A percentile compares a stretch with the other conserved stretches of the same genome.
These are phyloP conservation scores for Cyberlindnera subsufficiens DNA, from an alignment of 805 yeast genomes.

Conservation along the genomic window DNA sequence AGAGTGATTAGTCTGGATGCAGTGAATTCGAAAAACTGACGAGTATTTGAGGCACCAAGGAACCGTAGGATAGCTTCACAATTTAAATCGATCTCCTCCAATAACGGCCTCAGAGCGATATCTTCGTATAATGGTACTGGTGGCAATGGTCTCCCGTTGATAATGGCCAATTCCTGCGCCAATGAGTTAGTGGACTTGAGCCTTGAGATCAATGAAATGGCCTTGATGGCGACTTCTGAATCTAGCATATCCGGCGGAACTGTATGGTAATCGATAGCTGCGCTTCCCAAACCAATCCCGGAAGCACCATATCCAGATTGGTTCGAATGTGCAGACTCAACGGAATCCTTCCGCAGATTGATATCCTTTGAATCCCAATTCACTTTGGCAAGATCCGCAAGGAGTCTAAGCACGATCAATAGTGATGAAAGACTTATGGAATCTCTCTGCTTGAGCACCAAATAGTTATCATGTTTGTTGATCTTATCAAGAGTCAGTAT, in stretches of 20 bases:
- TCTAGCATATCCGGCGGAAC: slow-evolving; percentile 27
- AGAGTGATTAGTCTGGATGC: slow-evolving; percentile 24
- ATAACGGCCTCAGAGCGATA: slow-evolving; percentile 16
- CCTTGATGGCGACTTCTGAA: slow-evolving; percentile 21
- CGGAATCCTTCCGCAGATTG: slow-evolving; percentile 15
- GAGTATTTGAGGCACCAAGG: slow-evolving; percentile 46
- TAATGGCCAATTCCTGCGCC: slow-evolving; percentile 26
- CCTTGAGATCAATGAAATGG: slow-evolving; percentile 25
- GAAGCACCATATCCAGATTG: slow-evolving; percentile 17
- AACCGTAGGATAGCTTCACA: slow-evolving; percentile 38
- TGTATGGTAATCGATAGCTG: slow-evolving; percentile 28
- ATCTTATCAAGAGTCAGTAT: slow-evolving; percentile 23
- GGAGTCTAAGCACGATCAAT: slow-evolving; percentile 30
- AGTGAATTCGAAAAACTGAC: slow-evolving; percentile 33
- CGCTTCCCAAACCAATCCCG: slow-evolving; percentile 28
- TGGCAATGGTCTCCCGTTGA: slow-evolving; percentile 19
- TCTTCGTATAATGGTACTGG: slow-evolving; percentile 17
- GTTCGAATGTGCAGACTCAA: slow-evolving; percentile 18
- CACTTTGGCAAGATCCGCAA: slow-evolving; percentile 34
- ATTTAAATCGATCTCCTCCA: slow-evolving; percentile 30
- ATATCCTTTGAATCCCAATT: slow-evolving; percentile 33
- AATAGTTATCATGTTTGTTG: slow-evolving; percentile 22
- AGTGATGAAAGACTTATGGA: slow-evolving; percentile 28
- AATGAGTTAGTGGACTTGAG: slow-evolving; percentile 28
- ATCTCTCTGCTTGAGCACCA: slow-evolving; percentile 23